Conservation (phyloP, 129 eudicot genomes). For the Artemisia argyi region DNA sequence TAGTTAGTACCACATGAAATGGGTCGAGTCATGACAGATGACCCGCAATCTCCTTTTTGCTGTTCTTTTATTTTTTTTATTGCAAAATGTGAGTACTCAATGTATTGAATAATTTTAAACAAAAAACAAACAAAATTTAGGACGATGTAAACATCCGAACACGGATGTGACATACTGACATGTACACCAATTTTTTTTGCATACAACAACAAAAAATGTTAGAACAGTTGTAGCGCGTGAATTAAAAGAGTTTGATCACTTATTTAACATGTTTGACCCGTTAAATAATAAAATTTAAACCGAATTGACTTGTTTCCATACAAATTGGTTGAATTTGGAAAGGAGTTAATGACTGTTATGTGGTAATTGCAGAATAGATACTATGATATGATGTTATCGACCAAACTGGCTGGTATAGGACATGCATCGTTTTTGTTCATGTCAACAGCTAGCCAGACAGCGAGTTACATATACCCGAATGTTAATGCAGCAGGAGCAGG, state of each 20-base stretch:
- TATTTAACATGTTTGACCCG: not conserved
- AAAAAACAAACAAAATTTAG: too few species aligned
- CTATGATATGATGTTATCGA: slow-evolving; percentile 79
- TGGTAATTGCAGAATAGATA: slow-evolving; percentile 64
- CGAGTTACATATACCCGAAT: slow-evolving; percentile 82
- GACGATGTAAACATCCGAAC: too few species aligned
- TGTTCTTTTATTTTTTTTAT: not conserved
- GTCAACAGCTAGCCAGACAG: slow-evolving; percentile 77
- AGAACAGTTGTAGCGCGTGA: too few species aligned
- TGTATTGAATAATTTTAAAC: not conserved
- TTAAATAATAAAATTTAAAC: not conserved
- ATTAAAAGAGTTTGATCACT: too few species aligned
- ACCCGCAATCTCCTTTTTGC: too few species aligned
- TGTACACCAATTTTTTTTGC: too few species aligned
- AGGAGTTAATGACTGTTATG: not conserved
- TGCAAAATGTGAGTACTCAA: too few species aligned
- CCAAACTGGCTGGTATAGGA: slow-evolving; percentile 91
- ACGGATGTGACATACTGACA: too few species aligned
- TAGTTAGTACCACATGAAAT: not conserved
- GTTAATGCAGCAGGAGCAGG: slow-evolving; percentile 97
- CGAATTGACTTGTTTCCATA: not conserved
- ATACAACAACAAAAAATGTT: too few species aligned
- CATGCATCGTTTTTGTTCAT: slow-evolving; percentile 92
- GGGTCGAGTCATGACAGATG: not conserved
- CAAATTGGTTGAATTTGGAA: not conserved